These are phyloP conservation scores for Candida hungchunana DNA, from an alignment of 805 yeast species.

Conservation along the genomic window DNA sequence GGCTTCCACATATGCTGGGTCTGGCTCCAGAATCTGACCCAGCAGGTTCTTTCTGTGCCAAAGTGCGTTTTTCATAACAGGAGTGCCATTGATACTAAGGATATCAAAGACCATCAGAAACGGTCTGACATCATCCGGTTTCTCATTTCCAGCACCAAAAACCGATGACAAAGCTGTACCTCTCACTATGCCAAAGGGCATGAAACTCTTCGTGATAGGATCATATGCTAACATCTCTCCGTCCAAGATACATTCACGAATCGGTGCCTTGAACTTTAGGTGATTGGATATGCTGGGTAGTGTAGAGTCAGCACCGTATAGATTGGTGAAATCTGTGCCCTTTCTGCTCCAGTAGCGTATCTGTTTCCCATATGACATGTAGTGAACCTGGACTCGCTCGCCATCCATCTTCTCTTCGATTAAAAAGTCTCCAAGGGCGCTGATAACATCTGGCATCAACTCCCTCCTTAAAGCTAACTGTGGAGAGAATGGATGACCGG, in stretches of 20 bases:
- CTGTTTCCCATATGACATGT: slow-evolving; percentile 37
- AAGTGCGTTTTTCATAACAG: slow-evolving; percentile 53
- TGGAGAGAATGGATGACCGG: slow-evolving; percentile 56
- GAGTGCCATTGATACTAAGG: slow-evolving; percentile 60
- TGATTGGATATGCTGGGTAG: slow-evolving; percentile 54
- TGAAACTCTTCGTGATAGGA: slow-evolving; percentile 43
- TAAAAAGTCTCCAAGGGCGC: slow-evolving; percentile 45
- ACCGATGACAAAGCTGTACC: slow-evolving; percentile 57
- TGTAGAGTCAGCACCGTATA: slow-evolving; percentile 55
- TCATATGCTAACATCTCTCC: slow-evolving; percentile 96
- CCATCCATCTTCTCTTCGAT: slow-evolving; percentile 95
- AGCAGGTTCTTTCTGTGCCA: slow-evolving; percentile 52
- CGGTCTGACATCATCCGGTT: slow-evolving; percentile 42
- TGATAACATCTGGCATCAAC: slow-evolving; percentile 42
- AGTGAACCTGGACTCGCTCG: slow-evolving; percentile 79
- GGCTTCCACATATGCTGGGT: slow-evolving; percentile 41
- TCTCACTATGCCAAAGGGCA: slow-evolving; percentile 81
- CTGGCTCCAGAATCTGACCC: slow-evolving; percentile 39
- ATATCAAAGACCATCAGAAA: slow-evolving; percentile 69
- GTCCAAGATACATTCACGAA: slow-evolving; percentile 48
- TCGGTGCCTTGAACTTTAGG: slow-evolving; percentile 31
- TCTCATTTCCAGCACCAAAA: slow-evolving; percentile 32
- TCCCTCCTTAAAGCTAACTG: slow-evolving; percentile 62
- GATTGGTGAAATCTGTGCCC: slow-evolving; percentile 65
- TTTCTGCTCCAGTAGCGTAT: slow-evolving; percentile 48